A percentile compares a stretch with the other conserved stretches of the same genome.
Evolutionary conservation across 2,329 filamentous ascomycete genomes (phyloP).

Genomic region (Tetracladium maxilliforme): DNA sequence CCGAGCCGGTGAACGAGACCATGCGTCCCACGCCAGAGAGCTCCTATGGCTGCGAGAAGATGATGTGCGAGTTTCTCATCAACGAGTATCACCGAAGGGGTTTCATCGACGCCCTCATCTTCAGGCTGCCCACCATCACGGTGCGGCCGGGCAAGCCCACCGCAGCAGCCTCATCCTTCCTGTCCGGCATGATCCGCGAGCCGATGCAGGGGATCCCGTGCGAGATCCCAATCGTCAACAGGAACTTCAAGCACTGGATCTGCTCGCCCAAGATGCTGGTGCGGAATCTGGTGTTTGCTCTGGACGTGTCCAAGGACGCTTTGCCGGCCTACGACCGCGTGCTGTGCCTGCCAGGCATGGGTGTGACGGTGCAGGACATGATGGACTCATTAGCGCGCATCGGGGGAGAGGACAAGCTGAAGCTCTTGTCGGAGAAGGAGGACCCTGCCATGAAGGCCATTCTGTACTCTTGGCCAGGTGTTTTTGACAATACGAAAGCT

Average conservation of each 20-base stretch:
- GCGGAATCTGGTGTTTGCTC: slow-evolving; percentile 33
- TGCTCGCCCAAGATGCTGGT: slow-evolving; percentile 36
- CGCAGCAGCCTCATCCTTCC: slow-evolving; percentile 43
- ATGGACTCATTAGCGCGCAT: slow-evolving; percentile 40
- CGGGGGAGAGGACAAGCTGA: slow-evolving; percentile 37
- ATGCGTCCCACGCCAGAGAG: slow-evolving; percentile 35
- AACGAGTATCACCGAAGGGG: slow-evolving; percentile 41
- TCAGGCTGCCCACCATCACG: slow-evolving; percentile 44
- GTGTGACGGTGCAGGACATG: slow-evolving; percentile 43
- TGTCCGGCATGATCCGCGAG: slow-evolving; percentile 47
- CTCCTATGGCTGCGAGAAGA: slow-evolving; percentile 45
- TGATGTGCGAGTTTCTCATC: slow-evolving; percentile 42
- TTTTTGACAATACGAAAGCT: slow-evolving; percentile 36
- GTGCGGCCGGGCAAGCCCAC: slow-evolving; percentile 45
- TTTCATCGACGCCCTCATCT: slow-evolving; percentile 38
- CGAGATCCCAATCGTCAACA: slow-evolving; percentile 33
- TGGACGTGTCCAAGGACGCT: slow-evolving; percentile 20
- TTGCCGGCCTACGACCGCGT: slow-evolving; percentile 31
- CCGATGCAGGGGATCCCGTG: slow-evolving; percentile 37
- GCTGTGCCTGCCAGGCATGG: slow-evolving; percentile 42
- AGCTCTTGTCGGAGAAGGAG: slow-evolving; percentile 35
- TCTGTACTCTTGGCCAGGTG: slow-evolving; percentile 42
- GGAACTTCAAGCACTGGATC: slow-evolving; percentile 35
- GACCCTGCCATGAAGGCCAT: slow-evolving; percentile 39
- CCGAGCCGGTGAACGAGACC: slow-evolving; percentile 27